Base-by-base conservation (phyloP, 768 basidiomycete genomes). In the Inosperma sp. region DNA sequence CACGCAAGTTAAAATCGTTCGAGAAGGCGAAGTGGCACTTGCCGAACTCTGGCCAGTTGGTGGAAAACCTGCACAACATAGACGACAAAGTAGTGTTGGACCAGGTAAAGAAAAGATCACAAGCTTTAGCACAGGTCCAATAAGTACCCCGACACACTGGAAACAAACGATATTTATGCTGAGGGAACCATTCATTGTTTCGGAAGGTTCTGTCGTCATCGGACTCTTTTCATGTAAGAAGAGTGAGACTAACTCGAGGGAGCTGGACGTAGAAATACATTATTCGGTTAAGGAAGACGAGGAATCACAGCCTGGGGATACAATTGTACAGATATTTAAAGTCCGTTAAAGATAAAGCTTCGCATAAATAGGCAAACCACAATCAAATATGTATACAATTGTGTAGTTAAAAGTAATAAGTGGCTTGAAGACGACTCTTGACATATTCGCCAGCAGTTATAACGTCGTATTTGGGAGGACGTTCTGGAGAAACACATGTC, bases 121-220 rank as follows among this genome's bases (percentile, higher is more conserved):
- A 5, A 90, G 87, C 65, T 90, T 99, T 68, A 94, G 90, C 59
- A 98, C 95, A 0, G 91, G 95, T 0, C 93, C 95, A 8, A 71
- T 71, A 59, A 93, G 89, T 51, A 80, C 81, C 19, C 82, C 90
- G 8, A 98, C 94, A 22, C 95, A 99, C 65, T 98, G 95, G 95
- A 93, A 93, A 64, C 95, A 99, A 63, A 93, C 95, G 0, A 59
- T 92, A 2, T 96, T 99, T 68, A 67, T 98, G 57, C 74, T 99
- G 51, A 73, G 79, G 39, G 82, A 93, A 49, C 88, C 91, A 0
- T 79, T 97, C 46, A 62, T 66, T n/a, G 82, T 88, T 2, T 76
- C 79, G 3, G 83, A 88, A 72, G 90, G 88, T 14, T 81, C 86
- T 2, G 65, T 77, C 21, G 82, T 98, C 19, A 65, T 74, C 5